Conservation (phyloP, 2,329 filamentous ascomycete genomes). For the Fusarium domesticum region DNA sequence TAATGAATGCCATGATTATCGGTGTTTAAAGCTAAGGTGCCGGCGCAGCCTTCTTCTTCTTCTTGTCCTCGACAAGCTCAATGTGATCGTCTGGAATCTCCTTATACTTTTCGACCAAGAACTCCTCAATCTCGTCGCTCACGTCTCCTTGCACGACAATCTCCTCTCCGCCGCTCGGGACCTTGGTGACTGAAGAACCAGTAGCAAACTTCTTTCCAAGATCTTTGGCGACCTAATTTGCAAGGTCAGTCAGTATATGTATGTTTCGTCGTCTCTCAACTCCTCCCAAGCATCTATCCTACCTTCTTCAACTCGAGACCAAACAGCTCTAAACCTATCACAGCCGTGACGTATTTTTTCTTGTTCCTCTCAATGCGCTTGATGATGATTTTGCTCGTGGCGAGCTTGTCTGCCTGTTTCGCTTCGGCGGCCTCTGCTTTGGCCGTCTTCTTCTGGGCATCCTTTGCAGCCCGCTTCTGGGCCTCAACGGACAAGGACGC, state of each 20-base stretch:
- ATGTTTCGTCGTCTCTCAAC: background rate
- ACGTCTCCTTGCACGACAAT: conserved; percentile 98
- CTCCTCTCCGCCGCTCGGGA: conserved; percentile 81
- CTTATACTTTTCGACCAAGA: conserved; percentile 82
- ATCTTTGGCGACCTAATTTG: conserved; percentile 77
- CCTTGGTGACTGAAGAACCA: conserved; percentile 87
- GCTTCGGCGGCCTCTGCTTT: conserved; percentile 87
- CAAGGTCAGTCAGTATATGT: conserved; percentile 12
- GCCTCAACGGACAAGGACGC: conserved; percentile 84
- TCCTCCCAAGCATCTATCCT: conserved; percentile 1
- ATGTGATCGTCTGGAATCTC: conserved; percentile 93
- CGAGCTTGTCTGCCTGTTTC: conserved; percentile 78
- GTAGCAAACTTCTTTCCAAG: conserved; percentile 99
- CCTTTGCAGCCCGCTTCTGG: conserved; percentile 91
- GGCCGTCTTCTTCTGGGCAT: conserved; percentile 93
- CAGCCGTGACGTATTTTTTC: conserved; percentile 91
- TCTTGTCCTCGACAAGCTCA: conserved; percentile 93
- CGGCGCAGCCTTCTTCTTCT: conserved; percentile 60
- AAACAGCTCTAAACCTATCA: conserved; percentile 87
- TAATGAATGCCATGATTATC: conserved; percentile 17
- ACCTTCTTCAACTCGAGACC: conserved; percentile 90
- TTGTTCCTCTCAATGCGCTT: conserved; percentile 98
- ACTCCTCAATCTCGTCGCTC: conserved; percentile 90
- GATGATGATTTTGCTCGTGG: conserved; percentile 79
- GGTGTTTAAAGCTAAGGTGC: conserved; percentile 16